These are phyloP conservation scores for Trypanosoma scelopori DNA, from an alignment of 208 protist genomes.

Conservation along the genomic window DNA sequence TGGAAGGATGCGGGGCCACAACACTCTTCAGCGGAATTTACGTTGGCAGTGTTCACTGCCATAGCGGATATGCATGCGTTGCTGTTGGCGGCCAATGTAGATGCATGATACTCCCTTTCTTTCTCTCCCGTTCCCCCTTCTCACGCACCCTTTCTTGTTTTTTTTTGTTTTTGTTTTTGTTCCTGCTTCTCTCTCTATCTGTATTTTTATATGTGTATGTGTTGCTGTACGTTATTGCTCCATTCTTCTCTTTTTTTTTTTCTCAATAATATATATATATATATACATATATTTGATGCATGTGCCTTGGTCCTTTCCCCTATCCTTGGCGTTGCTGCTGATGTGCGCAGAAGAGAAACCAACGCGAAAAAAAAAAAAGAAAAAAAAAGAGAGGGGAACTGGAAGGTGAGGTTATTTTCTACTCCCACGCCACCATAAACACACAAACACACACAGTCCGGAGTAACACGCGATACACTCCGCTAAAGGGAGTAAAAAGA, in stretches of 20 bases:
- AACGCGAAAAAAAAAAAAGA: too few species aligned
- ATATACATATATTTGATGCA: constrained; percentile 3
- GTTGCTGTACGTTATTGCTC: not conserved
- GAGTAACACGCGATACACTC: not conserved
- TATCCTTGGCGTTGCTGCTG: too few species aligned
- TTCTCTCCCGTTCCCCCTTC: constrained; percentile 5
- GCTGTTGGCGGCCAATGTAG: not conserved
- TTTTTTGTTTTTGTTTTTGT: constrained; percentile 19
- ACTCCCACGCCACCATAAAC: too few species aligned
- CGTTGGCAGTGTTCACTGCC: constrained; percentile 19
- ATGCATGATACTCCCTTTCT: constrained; percentile 10
- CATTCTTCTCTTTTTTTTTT: constrained; percentile 12
- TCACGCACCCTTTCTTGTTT: constrained; percentile 12
- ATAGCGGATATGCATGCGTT: constrained; percentile 27
- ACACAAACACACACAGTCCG: too few species aligned
- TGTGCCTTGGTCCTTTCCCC: not conserved
- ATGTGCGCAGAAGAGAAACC: too few species aligned
- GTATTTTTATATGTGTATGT: constrained; percentile 7
- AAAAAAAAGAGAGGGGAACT: too few species aligned
- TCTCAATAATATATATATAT: not conserved
- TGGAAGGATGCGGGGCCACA: constrained; percentile 37
- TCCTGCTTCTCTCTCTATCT: constrained; percentile 12
- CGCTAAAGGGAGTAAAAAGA: not conserved
- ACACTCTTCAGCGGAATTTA: constrained; percentile 36
- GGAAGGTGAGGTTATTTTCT: too few species aligned